Base-by-base conservation (phyloP, 768 basidiomycete species). In the Nevesoporus exiguus region DNA sequence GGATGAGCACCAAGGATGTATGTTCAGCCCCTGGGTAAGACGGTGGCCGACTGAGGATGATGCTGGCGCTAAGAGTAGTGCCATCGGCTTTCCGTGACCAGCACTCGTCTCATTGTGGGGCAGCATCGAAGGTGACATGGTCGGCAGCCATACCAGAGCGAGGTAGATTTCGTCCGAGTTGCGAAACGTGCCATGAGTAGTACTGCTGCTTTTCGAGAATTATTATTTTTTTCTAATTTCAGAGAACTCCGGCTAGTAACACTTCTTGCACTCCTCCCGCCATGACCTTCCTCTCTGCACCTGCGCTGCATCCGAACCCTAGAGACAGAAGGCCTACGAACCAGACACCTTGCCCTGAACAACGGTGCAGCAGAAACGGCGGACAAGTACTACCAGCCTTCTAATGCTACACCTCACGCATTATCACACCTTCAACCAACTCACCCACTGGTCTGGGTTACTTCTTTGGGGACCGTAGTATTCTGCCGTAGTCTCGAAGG, bases 181-280 rank as follows among this genome's bases (percentile, higher is more conserved):
- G 52, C 41, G 40, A 44, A 25, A 50, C 58, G 21, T 43, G 60
- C 24, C 47, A 25, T 24, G 46, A 40, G 48, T 39, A 54, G 56
- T 39, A 39, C 54, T 39, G 45, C 54, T 33, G 50, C 55, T 58
- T 67, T 69, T 62, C 57, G 59, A 69, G 67, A 67, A 69, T 65
- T 69, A 61, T 66, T 68, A 60, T 61, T 58, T 57, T 42, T 63
- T 63, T 60, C 41, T 51, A 62, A 63, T 68, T 67, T 61, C 58
- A 67, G 54, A 58, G 55, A 65, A 69, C 57, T 58, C 64, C 59
- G 61, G 63, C 60, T 68, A 60, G 49, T 39, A 60, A 66, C 50
- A 56, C 60, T 64, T 59, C 63, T 70, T 68, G 54, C 48, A 56
- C 55, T 67, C 62, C 39, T 65, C 52, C 62, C 56, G 52, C 48